Evolutionary conservation across 2,329 filamentous ascomycete species (phyloP).

Genomic region (Colletotrichum noveboracense): DNA sequence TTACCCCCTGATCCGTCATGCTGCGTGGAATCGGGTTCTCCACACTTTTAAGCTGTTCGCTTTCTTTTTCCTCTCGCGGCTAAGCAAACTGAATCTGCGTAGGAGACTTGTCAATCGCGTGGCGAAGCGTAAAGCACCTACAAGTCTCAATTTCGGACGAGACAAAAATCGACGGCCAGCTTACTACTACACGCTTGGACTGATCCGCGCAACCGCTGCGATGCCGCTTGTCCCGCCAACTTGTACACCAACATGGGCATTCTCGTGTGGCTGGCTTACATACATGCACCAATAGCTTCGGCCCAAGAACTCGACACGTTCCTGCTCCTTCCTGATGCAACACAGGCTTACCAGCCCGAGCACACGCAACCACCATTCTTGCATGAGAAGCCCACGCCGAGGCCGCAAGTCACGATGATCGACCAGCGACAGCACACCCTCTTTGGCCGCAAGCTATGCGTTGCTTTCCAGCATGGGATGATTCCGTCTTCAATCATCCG

Average conservation of each 20-base stretch:
- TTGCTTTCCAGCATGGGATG: not conserved
- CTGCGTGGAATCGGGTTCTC: not conserved
- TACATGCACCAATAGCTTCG: not conserved
- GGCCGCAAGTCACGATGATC: not conserved
- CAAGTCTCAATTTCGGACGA: not conserved
- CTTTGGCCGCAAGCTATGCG: not conserved
- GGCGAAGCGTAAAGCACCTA: not conserved
- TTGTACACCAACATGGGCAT: not conserved
- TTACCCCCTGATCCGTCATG: not conserved
- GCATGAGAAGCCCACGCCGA: not conserved
- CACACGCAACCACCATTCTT: not conserved
- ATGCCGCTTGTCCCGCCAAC: not conserved
- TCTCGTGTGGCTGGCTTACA: not conserved
- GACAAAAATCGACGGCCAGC: not conserved
- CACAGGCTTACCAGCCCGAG: not conserved
- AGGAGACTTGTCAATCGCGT: not conserved
- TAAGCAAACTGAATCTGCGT: not conserved
- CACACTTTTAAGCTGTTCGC: conserved; percentile 1
- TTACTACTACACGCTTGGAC: not conserved
- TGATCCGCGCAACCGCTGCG: not conserved
- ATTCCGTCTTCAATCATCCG: not conserved
- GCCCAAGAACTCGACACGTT: not conserved
- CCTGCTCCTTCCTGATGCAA: not conserved
- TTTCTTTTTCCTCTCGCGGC: conserved; percentile 11
- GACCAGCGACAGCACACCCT: not conserved